Evolutionary conservation across 306 rosid genomes (phyloP).

Genomic region (Acacia acuminata): DNA sequence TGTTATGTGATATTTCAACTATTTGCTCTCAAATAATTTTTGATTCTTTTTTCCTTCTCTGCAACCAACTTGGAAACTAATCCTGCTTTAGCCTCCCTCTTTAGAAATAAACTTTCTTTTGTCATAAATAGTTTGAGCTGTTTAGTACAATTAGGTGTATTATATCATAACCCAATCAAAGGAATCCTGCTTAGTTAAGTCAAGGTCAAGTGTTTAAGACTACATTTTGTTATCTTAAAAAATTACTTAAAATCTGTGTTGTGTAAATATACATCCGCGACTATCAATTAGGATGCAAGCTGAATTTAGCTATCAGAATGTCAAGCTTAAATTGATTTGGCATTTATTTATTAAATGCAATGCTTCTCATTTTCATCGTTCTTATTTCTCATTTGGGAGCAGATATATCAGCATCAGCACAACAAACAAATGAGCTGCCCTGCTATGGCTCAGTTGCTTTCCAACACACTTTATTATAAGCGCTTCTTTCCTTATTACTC

Average conservation of each 20-base stretch:
- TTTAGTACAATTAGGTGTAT: neutral
- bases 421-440: constrained; percentile 99
- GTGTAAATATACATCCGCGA: neutral
- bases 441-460: constrained; percentile 94
- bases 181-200: neutral
- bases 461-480: constrained; percentile 93
- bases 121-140: neutral
- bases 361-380: neutral
- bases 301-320: neutral
- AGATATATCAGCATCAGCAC: constrained; percentile 96
- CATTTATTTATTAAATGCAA: neutral
- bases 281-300: neutral
- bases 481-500: constrained; percentile 97
- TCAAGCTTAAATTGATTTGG: neutral
- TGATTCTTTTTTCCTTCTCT: neutral
- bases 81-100: neutral
- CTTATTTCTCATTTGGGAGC: constrained; percentile 25
- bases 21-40: neutral
- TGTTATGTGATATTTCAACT: neutral
- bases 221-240: neutral
- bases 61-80: neutral
- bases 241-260: neutral
- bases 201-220: neutral
- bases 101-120: neutral
- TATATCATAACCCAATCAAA: neutral